These are phyloP conservation scores for Talaromyces adpressus DNA, from an alignment of 495 filamentous ascomycete species.

Conservation along the genomic window DNA sequence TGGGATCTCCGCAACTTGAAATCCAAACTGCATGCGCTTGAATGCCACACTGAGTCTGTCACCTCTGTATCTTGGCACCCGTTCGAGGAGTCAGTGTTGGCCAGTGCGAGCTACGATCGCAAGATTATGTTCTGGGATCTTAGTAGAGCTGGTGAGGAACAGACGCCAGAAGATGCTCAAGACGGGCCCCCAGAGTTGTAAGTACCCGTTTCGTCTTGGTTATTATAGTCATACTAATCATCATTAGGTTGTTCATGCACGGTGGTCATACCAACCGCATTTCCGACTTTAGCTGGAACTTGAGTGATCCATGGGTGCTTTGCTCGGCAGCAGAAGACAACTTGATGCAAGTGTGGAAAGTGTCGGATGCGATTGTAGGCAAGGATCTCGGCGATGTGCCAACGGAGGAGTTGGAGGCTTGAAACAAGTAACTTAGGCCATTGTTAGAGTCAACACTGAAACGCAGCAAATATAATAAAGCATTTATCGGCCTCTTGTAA, in stretches of 20 bases:
- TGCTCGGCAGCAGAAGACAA: slow-evolving; percentile 96
- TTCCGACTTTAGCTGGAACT: slow-evolving; percentile 95
- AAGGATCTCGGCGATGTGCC: slow-evolving; percentile 73
- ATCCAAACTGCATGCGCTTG: slow-evolving; percentile 74
- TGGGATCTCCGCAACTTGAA: slow-evolving; percentile 93
- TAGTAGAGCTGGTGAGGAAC: slow-evolving; percentile 84
- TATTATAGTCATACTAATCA: background rate
- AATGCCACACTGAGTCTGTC: slow-evolving; percentile 81
- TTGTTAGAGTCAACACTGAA: background rate
- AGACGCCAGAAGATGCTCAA: slow-evolving; percentile 89
- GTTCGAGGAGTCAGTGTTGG: slow-evolving; percentile 76
- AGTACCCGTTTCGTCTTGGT: slow-evolving; percentile 24
- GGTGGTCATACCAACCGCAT: slow-evolving; percentile 96
- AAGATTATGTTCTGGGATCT: slow-evolving; percentile 96
- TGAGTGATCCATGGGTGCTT: slow-evolving; percentile 91
- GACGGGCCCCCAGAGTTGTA: slow-evolving; percentile 94
- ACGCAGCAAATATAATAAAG: background rate
- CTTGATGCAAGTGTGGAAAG: slow-evolving; percentile 91
- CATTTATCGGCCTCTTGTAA: background rate
- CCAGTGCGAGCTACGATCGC: slow-evolving; percentile 85
- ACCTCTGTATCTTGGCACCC: slow-evolving; percentile 94
- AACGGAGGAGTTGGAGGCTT: slow-evolving; percentile 67
- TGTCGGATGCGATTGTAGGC: slow-evolving; percentile 82
- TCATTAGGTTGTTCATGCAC: slow-evolving; percentile 85
- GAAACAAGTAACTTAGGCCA: slow-evolving; percentile 8